Conservation (phyloP, 805 yeast genomes). For the Brettanomyces bruxellensis region DNA sequence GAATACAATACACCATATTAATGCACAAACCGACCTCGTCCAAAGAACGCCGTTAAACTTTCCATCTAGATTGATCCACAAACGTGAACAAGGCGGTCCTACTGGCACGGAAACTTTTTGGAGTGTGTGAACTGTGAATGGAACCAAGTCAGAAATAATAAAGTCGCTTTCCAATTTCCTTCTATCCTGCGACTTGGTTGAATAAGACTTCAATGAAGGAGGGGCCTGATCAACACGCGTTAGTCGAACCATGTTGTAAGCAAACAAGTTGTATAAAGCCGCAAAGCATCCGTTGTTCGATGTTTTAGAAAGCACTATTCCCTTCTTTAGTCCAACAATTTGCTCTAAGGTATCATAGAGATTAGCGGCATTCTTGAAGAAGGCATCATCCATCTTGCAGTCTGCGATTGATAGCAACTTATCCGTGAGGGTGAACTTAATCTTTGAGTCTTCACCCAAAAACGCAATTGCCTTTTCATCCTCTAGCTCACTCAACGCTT, state of each 20-base stretch:
- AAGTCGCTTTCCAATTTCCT: conserved; percentile 59
- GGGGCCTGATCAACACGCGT: conserved; percentile 49
- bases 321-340: conserved; percentile 29
- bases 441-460: conserved; percentile 38
- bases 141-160: conserved; percentile 25
- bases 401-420: conserved; percentile 32
- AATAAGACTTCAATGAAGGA: conserved; percentile 50
- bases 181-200: conserved; percentile 66
- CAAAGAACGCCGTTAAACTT: conserved; percentile 51
- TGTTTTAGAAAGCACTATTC: conserved; percentile 43
- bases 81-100: conserved; percentile 51
- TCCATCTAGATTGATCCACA: conserved; percentile 69
- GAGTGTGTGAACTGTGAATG: conserved; percentile 2
- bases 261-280: conserved; percentile 46
- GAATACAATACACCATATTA: conserved; percentile 37
- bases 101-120: conserved; percentile 38
- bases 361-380: conserved; percentile 36
- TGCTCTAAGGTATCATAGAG: conserved; percentile 35
- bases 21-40: conserved; percentile 41
- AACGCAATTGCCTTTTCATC: conserved; percentile 48
- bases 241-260: conserved; percentile 31
- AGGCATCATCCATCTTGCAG: conserved; percentile 27
- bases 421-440: conserved; percentile 51
- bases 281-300: conserved; percentile 58
- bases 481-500: conserved; percentile 43